Evolutionary conservation across 371 early-diverging fungal species (phyloP), one percentile per base, ranked within the genome.

Genomic region (Umbelopsis sp.): DNA sequence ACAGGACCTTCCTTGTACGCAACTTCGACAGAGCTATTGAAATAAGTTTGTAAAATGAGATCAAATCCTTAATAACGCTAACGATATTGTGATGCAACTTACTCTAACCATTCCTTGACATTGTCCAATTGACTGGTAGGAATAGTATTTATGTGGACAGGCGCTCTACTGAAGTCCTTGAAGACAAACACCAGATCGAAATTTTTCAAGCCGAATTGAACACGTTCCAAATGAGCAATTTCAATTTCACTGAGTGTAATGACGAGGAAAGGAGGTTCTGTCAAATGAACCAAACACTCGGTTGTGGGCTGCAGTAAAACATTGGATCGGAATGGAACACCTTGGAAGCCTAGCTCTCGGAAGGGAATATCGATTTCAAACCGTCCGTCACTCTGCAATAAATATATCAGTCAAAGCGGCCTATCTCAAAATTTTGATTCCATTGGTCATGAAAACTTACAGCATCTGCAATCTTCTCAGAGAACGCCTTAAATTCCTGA

Each of bases 131-230:
- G 93, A 52, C 91, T 89, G 84, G 95, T 94, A 29, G 99, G 97
- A 67, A 99, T 96, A 3, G 97, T 93, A 74, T 97, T 97, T 80
- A 99, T 94, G 65, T 98, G 97, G n/a, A 96, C 91, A 0, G 96
- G 96, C 6, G 94, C 73, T 50, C 92, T 86, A 32, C 89, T 86
- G 78, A 93, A 97, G 76, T 99, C 99, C 76, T 98, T 98, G 81
- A 97, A 97, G 3, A 99, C 92, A 86, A 99, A 95, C 3, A 99
- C 99, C 87, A 99, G 85, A 86, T 99, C 99, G 84, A 99, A 99
- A 77, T 98, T 98, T 87, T 98, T 99, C 38, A 99, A 87, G 11
- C 97, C 98, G 80, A 97, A 99, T 80, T 96, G 82, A 50, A 99
- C 96, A 76, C 99, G 93, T 84, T 99, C 99, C 80, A 99, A 86